Percentiles rank a stretch among this genome's conserved stretches.
phyloP scores from a whole-genome alignment of 805 yeast genomes.

The Lachancea fermentati region DNA sequence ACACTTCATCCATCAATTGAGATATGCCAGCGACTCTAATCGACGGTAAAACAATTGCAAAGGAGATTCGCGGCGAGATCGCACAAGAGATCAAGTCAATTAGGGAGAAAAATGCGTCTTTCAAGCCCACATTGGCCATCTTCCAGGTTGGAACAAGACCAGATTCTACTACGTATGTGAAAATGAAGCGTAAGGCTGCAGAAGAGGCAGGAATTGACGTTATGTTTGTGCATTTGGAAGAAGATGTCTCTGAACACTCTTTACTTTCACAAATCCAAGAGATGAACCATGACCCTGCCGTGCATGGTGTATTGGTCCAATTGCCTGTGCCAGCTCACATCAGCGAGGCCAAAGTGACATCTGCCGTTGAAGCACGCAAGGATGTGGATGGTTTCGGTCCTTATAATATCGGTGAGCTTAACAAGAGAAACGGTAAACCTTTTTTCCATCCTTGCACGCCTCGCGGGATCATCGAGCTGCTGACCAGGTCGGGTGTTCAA shows the following conservation, averaged over 20 bases:
- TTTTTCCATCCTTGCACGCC: constrained; percentile 92
- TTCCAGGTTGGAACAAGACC: constrained; percentile 88
- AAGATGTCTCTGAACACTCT: constrained; percentile 52
- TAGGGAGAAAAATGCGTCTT: constrained; percentile 41
- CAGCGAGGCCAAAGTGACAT: constrained; percentile 74
- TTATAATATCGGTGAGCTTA: constrained; percentile 81
- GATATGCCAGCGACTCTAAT: constrained; percentile 33
- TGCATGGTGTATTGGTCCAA: constrained; percentile 86
- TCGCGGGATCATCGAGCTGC: constrained; percentile 78
- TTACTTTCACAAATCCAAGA: constrained; percentile 52
- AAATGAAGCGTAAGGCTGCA: constrained; percentile 88
- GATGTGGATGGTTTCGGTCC: constrained; percentile 96
- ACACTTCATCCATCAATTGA: too few species aligned
- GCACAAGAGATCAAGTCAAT: constrained; percentile 44
- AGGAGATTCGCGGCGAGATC: constrained; percentile 46
- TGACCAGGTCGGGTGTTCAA: constrained; percentile 60
- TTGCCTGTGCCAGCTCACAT: constrained; percentile 81
- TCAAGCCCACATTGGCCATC: constrained; percentile 73
- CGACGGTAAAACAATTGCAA: constrained; percentile 58
- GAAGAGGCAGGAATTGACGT: constrained; percentile 73
- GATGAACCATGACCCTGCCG: constrained; percentile 67
- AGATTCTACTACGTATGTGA: constrained; percentile 87
- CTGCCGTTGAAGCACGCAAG: constrained; percentile 72
- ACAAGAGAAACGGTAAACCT: constrained; percentile 81
- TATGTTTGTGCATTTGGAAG: constrained; percentile 58